Conservation (phyloP, 2,329 filamentous ascomycete genomes). For the Ophiostoma populinum region DNA sequence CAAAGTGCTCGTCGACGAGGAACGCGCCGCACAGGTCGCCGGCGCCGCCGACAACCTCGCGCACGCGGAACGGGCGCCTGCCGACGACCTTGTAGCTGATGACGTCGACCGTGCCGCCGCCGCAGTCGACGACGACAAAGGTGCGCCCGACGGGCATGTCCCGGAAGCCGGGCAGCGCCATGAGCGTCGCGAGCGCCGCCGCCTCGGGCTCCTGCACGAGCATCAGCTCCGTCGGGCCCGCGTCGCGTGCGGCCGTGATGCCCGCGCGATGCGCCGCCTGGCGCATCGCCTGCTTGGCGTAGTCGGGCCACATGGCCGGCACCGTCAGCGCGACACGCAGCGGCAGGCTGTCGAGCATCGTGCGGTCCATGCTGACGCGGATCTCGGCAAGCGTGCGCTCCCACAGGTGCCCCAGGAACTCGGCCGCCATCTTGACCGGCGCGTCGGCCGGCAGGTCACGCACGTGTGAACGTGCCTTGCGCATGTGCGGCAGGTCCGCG, state of each 20-base stretch:
- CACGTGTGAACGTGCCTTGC: no score
- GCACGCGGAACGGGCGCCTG: constrained; percentile 21
- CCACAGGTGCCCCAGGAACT: constrained; percentile 21
- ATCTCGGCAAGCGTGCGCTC: constrained; percentile 11
- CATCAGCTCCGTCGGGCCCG: constrained; percentile 16
- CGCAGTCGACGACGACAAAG: constrained; percentile 16
- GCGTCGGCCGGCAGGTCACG: constrained; percentile 6
- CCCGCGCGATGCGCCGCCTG: constrained; percentile 20
- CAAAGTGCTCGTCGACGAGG: constrained; percentile 30
- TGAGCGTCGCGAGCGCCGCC: constrained; percentile 23
- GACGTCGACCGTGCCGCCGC: constrained; percentile 24
- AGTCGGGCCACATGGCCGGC: constrained; percentile 28
- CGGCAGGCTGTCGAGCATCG: constrained; percentile 4
- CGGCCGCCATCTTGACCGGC: constrained; percentile 15
- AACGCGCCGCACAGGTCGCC: constrained; percentile 33
- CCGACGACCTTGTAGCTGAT: constrained; percentile 30
- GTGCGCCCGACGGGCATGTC: constrained; percentile 9
- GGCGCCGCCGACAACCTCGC: constrained; percentile 30
- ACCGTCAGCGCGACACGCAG: constrained; percentile 25
- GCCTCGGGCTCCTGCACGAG: constrained; percentile 29
- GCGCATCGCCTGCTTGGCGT: constrained; percentile 21
- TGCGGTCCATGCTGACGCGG: constrained; percentile 12
- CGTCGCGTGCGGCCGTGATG: constrained; percentile 15
- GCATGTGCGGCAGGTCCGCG: no score
- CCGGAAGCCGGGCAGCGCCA: constrained; percentile 14